Evolutionary conservation across 345 rosid species (phyloP).

Genomic region (Turritis glabra): DNA sequence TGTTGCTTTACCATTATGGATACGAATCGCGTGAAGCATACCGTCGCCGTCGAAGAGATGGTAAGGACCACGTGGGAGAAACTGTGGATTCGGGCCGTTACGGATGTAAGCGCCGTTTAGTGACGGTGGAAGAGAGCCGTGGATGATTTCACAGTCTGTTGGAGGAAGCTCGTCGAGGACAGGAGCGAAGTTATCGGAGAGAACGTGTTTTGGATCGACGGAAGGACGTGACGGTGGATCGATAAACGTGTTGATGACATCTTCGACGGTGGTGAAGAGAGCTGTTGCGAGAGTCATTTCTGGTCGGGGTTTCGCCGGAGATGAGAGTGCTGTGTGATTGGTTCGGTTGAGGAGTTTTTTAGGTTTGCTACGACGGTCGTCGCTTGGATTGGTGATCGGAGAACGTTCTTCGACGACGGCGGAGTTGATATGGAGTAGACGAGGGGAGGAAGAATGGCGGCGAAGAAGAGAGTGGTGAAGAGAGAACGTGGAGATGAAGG

Average conservation of each 20-base stretch:
- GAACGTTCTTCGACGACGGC: constrained; percentile 36
- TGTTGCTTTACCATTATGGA: constrained; percentile 36
- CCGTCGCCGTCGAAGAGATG: constrained; percentile 46
- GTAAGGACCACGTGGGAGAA: constrained; percentile 45
- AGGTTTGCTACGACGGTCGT: constrained; percentile 14
- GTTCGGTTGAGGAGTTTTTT: constrained; percentile 5
- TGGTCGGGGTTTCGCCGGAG: constrained; percentile 22
- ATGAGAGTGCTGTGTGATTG: not conserved
- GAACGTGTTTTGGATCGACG: constrained; percentile 42
- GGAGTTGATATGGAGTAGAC: constrained; percentile 34
- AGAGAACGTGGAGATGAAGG: constrained; percentile 16
- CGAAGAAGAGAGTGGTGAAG: constrained; percentile 15
- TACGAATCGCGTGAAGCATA: constrained; percentile 43
- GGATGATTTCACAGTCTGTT: constrained; percentile 33
- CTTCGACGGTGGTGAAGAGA: constrained; percentile 34
- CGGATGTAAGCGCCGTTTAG: constrained; percentile 41
- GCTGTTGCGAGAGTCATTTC: constrained; percentile 15
- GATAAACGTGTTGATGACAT: constrained; percentile 41
- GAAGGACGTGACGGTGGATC: constrained; percentile 47
- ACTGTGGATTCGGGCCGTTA: constrained; percentile 45
- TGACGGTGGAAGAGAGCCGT: constrained; percentile 34
- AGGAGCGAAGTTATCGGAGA: constrained; percentile 44
- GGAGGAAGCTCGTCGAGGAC: constrained; percentile 44
- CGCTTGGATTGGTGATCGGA: not conserved
- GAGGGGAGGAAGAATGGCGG: constrained; percentile 15